phyloP scores from a whole-genome alignment of 169 alveolate species.

The Plasmodium cynomolgi region DNA sequence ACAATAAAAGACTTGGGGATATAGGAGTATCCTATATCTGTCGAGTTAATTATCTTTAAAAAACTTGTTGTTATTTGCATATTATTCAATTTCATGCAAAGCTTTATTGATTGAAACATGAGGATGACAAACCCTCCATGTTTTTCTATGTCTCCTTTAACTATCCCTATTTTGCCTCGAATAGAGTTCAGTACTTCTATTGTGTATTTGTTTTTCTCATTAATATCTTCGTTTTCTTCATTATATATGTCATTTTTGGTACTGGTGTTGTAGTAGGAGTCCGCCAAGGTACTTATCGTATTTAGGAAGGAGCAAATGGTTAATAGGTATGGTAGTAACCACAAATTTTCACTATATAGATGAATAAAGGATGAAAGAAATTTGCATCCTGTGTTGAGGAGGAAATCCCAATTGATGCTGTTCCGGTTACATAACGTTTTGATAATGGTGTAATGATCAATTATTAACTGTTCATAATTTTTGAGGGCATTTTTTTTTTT shows the following conservation, averaged over 20 bases:
- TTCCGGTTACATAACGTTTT: constrained; percentile 37
- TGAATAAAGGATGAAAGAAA: constrained; percentile 25
- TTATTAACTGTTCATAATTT: constrained; percentile 40
- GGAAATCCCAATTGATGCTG: constrained; percentile 24
- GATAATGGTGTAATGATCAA: constrained; percentile 44
- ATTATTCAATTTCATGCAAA: constrained; percentile 79
- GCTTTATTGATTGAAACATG: constrained; percentile 79
- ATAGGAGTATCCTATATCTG: constrained; percentile 64
- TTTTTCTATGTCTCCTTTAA: constrained; percentile 54
- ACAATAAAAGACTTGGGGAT: constrained; percentile 77
- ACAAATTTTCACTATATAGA: constrained; percentile 21
- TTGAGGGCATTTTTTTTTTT: constrained; percentile 28
- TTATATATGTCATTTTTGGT: constrained; percentile 48
- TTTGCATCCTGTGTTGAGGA: constrained; percentile 42
- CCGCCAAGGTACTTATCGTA: constrained; percentile 40
- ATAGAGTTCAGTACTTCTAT: constrained; percentile 79
- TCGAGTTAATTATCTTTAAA: constrained; percentile 76
- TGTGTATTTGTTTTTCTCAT: constrained; percentile 50
- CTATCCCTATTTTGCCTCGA: constrained; percentile 78
- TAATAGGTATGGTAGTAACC: constrained; percentile 42
- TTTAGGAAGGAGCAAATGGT: constrained; percentile 35
- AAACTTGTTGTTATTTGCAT: constrained; percentile 82
- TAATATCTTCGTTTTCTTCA: constrained; percentile 46
- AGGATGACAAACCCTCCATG: constrained; percentile 79
- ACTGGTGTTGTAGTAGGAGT: constrained; percentile 9